Evolutionary conservation across 2,329 filamentous ascomycete species (phyloP).

Genomic region (Sporothrix humicola): DNA sequence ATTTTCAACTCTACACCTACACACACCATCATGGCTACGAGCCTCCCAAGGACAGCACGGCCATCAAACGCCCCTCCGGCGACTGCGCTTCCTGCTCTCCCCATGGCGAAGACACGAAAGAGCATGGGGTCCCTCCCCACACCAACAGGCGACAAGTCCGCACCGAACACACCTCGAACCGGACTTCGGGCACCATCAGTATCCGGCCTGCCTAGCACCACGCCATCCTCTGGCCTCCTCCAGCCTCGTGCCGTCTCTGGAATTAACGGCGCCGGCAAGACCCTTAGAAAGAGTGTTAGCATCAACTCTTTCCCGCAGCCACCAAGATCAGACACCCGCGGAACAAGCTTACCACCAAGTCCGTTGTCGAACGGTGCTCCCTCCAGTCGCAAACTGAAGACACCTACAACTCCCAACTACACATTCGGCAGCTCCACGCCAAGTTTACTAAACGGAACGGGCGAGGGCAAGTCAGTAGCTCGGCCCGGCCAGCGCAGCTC

Average conservation of each 20-base stretch:
- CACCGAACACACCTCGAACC: conserved; percentile 58
- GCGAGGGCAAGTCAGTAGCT: conserved; percentile 75
- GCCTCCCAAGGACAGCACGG: conserved; percentile 70
- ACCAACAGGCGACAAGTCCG: conserved; percentile 57
- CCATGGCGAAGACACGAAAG: conserved; percentile 74
- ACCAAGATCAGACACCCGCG: conserved; percentile 68
- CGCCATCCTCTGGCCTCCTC: conserved; percentile 60
- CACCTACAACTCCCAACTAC: conserved; percentile 60
- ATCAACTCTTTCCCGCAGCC: conserved; percentile 94
- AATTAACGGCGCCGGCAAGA: conserved; percentile 67
- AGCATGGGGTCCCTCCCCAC: conserved; percentile 58
- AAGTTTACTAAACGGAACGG: conserved; percentile 79
- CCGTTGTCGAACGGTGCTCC: conserved; percentile 61
- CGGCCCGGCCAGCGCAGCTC: conserved; percentile 69
- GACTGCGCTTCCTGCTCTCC: conserved; percentile 74
- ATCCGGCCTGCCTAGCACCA: conserved; percentile 48
- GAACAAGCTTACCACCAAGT: conserved; percentile 66
- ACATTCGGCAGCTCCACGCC: conserved; percentile 62
- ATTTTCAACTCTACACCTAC: neutral
- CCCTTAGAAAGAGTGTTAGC: conserved; percentile 84
- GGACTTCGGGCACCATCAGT: conserved; percentile 37
- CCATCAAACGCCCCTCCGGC: conserved; percentile 73
- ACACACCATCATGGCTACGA: conserved; percentile 56
- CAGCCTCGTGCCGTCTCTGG: conserved; percentile 61
- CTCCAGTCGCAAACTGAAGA: conserved; percentile 59